phyloP scores from a whole-genome alignment of 495 filamentous ascomycete species.

The Extremus antarcticus region DNA sequence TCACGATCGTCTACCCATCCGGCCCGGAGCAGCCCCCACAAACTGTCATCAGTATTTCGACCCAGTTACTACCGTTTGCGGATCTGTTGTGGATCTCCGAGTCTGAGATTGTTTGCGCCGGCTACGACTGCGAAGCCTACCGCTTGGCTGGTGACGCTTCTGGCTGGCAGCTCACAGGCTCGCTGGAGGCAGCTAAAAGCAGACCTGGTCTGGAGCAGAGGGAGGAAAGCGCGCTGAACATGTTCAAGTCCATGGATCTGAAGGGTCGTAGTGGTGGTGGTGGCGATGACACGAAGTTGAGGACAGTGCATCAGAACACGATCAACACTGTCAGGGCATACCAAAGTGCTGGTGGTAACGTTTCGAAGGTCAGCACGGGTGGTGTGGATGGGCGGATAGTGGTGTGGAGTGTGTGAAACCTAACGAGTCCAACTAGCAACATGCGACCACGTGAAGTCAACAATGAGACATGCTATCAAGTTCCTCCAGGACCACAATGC shows the following conservation, averaged over 20 bases:
- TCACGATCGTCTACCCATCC: constrained; percentile 91
- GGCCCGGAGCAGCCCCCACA: constrained; percentile 83
- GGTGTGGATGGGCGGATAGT: constrained; percentile 93
- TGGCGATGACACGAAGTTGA: constrained; percentile 81
- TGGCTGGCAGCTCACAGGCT: constrained; percentile 80
- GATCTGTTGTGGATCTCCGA: constrained; percentile 87
- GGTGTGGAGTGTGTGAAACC: constrained; percentile 50
- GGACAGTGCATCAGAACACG: constrained; percentile 95
- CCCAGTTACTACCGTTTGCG: constrained; percentile 81
- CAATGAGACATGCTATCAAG: too few species aligned
- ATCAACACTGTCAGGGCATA: constrained; percentile 73
- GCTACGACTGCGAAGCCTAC: constrained; percentile 93
- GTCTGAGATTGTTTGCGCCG: constrained; percentile 87
- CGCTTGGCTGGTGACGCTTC: constrained; percentile 69
- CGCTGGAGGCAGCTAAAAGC: constrained; percentile 49
- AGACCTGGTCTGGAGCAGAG: constrained; percentile 45
- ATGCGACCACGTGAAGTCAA: too few species aligned
- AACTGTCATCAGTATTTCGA: constrained; percentile 78
- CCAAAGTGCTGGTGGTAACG: constrained; percentile 49
- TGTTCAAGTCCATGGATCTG: constrained; percentile 98
- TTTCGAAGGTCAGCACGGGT: constrained; percentile 79
- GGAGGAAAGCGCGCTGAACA: constrained; percentile 84
- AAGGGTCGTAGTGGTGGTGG: constrained; percentile 56
- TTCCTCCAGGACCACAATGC: too few species aligned
- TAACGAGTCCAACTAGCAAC: too few species aligned